phyloP scores from a whole-genome alignment of 2,329 filamentous ascomycete species.

The Colletotrichum camelliae region DNA sequence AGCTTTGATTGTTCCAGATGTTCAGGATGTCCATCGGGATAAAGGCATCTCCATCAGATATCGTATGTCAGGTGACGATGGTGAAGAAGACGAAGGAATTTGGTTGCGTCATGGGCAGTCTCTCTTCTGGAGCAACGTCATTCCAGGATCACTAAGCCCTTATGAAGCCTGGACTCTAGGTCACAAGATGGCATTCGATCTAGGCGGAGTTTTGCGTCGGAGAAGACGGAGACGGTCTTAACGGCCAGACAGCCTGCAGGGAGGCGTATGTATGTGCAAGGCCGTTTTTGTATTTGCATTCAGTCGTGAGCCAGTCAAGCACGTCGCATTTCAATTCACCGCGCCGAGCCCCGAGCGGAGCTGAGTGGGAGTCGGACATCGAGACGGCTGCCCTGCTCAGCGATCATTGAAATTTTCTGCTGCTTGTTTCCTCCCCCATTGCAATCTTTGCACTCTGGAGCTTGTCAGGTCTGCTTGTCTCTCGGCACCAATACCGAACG shows the following conservation, averaged over 20 bases:
- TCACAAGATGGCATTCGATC: not conserved
- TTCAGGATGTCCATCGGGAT: not conserved
- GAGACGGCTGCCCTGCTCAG: not conserved
- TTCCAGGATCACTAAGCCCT: not conserved
- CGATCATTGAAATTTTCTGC: not conserved
- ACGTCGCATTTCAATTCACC: not conserved
- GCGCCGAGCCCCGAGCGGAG: slow-evolving; percentile 5
- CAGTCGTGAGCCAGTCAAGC: not conserved
- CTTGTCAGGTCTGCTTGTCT: not conserved
- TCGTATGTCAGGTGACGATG: not conserved
- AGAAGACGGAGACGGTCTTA: not conserved
- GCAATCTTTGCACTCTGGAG: not conserved
- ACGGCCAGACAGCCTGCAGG: not conserved
- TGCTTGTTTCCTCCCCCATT: not conserved
- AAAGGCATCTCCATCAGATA: not conserved
- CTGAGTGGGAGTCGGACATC: not conserved
- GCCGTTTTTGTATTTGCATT: not conserved
- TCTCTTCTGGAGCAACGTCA: not conserved
- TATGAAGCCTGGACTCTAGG: not conserved
- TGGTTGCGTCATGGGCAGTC: not conserved
- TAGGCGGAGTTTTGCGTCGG: not conserved
- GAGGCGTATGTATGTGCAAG: not conserved
- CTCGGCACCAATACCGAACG: not conserved
- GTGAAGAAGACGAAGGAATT: not conserved
- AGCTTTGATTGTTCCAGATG: not conserved